phyloP scores from a whole-genome alignment of 495 filamentous ascomycete species.

The Lichenothelia convexa region DNA sequence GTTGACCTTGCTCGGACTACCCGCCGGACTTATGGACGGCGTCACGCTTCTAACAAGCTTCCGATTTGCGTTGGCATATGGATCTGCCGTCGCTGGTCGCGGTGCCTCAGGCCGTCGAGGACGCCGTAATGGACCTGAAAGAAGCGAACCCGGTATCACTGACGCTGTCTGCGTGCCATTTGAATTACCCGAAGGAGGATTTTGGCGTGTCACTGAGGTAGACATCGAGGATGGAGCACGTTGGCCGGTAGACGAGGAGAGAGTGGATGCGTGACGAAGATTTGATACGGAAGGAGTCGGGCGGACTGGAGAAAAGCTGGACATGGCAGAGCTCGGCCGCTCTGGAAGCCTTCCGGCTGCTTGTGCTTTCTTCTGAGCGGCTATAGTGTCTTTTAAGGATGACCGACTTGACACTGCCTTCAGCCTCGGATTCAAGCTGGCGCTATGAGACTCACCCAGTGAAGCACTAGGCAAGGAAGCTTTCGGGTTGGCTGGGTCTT shows the following conservation, averaged over 20 bases:
- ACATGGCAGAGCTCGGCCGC: constrained; percentile 59
- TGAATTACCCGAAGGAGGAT: constrained; percentile 18
- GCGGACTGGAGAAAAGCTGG: constrained; percentile 37
- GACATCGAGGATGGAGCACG: not conserved
- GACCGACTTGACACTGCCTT: no score
- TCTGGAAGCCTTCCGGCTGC: constrained; percentile 41
- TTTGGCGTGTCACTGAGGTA: constrained; percentile 13
- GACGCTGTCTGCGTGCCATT: constrained; percentile 13
- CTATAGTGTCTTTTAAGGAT: constrained; percentile 59
- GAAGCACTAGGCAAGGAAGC: no score
- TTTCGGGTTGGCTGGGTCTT: constrained; percentile 65
- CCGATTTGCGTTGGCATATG: constrained; percentile 30
- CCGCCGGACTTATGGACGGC: constrained; percentile 24
- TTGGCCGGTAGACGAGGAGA: constrained; percentile 8
- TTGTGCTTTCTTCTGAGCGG: constrained; percentile 58
- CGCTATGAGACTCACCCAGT: no score
- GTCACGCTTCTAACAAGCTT: constrained; percentile 20
- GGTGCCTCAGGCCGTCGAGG: constrained; percentile 31
- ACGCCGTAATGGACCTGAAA: constrained; percentile 41
- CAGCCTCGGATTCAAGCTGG: no score
- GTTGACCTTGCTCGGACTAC: constrained; percentile 25
- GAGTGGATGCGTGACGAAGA: not conserved
- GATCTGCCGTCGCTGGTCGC: constrained; percentile 41
- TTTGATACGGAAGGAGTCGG: constrained; percentile 16
- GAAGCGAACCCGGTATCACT: constrained; percentile 24